Percentiles rank a stretch among this genome's conserved stretches.
Evolutionary conservation across 2,329 filamentous ascomycete species (phyloP).

Genomic region (Sarocladium oryzae): DNA sequence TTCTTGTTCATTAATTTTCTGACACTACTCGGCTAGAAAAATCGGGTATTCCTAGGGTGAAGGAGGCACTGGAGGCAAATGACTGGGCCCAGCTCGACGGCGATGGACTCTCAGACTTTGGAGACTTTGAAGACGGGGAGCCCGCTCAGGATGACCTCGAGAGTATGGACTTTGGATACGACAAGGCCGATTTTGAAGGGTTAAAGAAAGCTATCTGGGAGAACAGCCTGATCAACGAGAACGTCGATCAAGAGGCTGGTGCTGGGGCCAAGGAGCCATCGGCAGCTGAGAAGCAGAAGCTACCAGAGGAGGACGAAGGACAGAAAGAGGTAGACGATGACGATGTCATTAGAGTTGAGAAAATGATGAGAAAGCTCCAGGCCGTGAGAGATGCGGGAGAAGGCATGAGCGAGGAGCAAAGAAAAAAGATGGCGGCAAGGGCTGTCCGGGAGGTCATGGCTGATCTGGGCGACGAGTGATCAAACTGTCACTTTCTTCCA

Average conservation of each 20-base stretch:
- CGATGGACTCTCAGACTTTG: conserved; percentile 22
- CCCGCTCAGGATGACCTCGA: conserved; percentile 34
- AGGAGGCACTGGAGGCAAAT: conserved; percentile 58
- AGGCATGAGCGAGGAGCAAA: conserved; percentile 53
- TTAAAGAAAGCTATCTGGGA: conserved; percentile 47
- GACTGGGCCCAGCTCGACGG: conserved; percentile 46
- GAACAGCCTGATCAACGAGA: conserved; percentile 22
- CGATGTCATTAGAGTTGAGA: conserved; percentile 53
- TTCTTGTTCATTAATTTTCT: too few relatives aligned
- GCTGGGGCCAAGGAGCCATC: too few relatives aligned
- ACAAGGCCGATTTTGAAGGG: conserved; percentile 45
- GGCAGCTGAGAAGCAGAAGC: background rate
- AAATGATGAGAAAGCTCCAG: conserved; percentile 59
- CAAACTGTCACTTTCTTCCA: background rate
- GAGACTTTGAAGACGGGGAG: conserved; percentile 26
- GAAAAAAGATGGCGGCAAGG: conserved; percentile 52
- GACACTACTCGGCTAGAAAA: conserved; percentile 47
- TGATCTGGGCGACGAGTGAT: conserved; percentile 29
- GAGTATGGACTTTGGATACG: conserved; percentile 45
- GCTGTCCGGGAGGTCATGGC: conserved; percentile 61
- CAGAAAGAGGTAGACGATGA: conserved; percentile 33
- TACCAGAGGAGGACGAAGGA: conserved; percentile 12
- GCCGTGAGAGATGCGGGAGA: conserved; percentile 54
- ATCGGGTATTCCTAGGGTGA: conserved; percentile 49
- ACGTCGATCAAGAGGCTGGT: too few relatives aligned